Evolutionary conservation across 495 filamentous ascomycete genomes (phyloP).

Genomic region (Pseudevernia furfuracea): DNA sequence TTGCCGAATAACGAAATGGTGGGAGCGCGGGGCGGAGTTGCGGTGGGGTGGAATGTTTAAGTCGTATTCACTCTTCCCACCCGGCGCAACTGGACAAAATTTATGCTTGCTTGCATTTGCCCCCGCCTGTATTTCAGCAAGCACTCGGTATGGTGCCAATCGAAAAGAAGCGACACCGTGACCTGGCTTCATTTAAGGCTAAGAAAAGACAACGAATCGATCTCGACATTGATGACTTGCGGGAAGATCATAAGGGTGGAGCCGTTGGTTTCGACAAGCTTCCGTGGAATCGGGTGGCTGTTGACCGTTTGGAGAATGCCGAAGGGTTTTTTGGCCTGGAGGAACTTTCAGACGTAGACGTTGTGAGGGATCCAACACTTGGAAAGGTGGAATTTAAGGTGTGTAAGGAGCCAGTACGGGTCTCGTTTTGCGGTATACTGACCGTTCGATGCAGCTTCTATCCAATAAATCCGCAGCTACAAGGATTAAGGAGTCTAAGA

Average conservation of each 20-base stretch:
- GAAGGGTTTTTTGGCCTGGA: constrained; percentile 92
- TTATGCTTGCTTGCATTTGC: not conserved
- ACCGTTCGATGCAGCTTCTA: not conserved
- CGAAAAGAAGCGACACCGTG: constrained; percentile 42
- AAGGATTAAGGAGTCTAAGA: not conserved
- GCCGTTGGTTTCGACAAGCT: constrained; percentile 52
- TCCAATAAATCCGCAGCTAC: not conserved
- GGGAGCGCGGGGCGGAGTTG: not conserved
- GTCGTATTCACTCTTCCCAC: constrained; percentile 1
- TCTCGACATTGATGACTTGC: constrained; percentile 19
- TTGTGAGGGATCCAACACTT: constrained; percentile 50
- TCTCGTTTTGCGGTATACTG: not conserved
- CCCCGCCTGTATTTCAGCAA: not conserved
- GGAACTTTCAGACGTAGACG: constrained; percentile 82
- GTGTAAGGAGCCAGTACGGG: constrained; percentile 9
- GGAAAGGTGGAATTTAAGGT: constrained; percentile 41
- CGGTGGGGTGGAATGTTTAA: not conserved
- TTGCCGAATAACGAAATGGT: constrained; percentile 27
- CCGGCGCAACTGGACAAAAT: constrained; percentile 6
- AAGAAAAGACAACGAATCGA: constrained; percentile 46
- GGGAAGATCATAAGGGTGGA: constrained; percentile 23
- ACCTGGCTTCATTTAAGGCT: constrained; percentile 24
- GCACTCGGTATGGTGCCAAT: constrained; percentile 8
- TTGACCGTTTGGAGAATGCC: constrained; percentile 77
- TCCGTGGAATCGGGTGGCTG: constrained; percentile 69